phyloP scores from a whole-genome alignment of 352 stramenopile species.

The Globisporangium uncinulatum region DNA sequence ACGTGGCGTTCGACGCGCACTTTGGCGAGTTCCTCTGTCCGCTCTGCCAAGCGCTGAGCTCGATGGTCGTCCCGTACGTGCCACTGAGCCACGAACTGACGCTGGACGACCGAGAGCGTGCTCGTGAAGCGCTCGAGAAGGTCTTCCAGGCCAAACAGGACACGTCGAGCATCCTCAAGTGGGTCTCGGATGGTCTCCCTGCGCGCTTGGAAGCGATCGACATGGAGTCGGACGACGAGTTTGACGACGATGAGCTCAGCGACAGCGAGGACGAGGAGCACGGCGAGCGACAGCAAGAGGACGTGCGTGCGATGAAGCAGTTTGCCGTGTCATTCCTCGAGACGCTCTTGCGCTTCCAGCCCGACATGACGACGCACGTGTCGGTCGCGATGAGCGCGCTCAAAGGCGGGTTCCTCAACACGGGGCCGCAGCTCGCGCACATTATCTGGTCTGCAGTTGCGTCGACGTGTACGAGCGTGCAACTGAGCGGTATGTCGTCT shows the following conservation, averaged over 20 bases:
- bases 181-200: conserved; percentile 48
- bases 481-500: conserved; percentile 66
- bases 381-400: conserved; percentile 43
- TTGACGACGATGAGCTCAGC: conserved; percentile 11
- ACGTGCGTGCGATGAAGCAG: conserved; percentile 69
- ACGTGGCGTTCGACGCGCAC: conserved; percentile 82
- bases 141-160: conserved; percentile 76
- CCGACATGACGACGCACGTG: conserved; percentile 48
- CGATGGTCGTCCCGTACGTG: conserved; percentile 85
- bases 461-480: conserved; percentile 54
- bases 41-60: conserved; percentile 87
- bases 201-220: conserved; percentile 34
- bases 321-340: conserved; percentile 70
- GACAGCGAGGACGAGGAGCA: conserved; percentile 23
- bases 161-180: conserved; percentile 52
- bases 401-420: conserved; percentile 71
- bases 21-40: conserved; percentile 89
- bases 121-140: conserved; percentile 59
- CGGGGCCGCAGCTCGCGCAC: conserved; percentile 59
- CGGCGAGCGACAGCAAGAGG: conserved; percentile 20
- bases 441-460: conserved; percentile 73
- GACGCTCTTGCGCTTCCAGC: conserved; percentile 59
- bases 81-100: conserved; percentile 49
- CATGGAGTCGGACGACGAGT: conserved; percentile 26
- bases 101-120: conserved; percentile 43